Base-by-base conservation (phyloP, 768 basidiomycete species). In the Pluteus cervinus region DNA sequence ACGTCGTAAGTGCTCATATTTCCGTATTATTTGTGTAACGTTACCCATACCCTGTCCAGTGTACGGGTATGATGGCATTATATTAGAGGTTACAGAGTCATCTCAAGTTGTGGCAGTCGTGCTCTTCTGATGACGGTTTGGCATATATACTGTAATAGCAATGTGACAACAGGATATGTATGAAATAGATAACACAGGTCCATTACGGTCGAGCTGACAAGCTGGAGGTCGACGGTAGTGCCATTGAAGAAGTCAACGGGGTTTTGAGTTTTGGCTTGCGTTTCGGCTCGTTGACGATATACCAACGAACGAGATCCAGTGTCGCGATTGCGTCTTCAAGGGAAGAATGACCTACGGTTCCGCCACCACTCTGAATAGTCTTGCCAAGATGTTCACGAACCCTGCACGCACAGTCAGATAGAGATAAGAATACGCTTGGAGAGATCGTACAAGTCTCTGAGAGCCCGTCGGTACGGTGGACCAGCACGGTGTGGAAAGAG, bases 291-390 rank as follows among this genome's bases (percentile, higher is more conserved):
- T 88, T 79, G 45, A 82, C 56, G 33, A 93, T 63, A 57, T 81
- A 77, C 81, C 84, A 91, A 43, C 82, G 72, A 15, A 97, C 81
- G 14, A 94, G 75, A 50, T 98, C 85, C 26, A 98, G 68, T 2
- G 94, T 89, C 1, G 90, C 86, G 16, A 76, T 59, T 1, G 91
- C 89, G 61, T 98, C 94, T 57, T 93, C 92, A 1, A 87, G 66
- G 0, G 90, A 91, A 33, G 86, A 89, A 63, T 98, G 94, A 2
- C 93, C 93, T 5, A 69, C 67, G 9, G 74, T 70, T 5, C 75
- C 76, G 21, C 72, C 86, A 17, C 85, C 86, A 8, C 74, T 72
- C 56, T 99, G 94, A 39, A 99, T 97, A 40, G 73, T 69, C 44
- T 73, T 73, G 11, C 81, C 81, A 11, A 99, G 69, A 50, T 85